Evolutionary conservation across 139 green algal genomes (phyloP), one percentile per base, ranked within the genome.

Genomic region (Micractinium conductrix): DNA sequence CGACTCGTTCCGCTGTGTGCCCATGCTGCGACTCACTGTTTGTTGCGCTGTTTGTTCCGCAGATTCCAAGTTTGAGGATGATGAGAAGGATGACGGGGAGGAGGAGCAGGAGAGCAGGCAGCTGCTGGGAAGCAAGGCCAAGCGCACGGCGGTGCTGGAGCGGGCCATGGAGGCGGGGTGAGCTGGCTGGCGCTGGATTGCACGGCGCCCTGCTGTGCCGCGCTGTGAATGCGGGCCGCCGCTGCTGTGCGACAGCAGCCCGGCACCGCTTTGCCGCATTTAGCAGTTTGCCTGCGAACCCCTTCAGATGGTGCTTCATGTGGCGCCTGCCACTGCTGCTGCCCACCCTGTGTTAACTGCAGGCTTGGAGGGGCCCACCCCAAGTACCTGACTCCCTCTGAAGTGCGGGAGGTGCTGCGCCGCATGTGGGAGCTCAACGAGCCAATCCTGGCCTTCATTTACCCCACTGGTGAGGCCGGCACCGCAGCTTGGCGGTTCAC

Each of bases 381-480:
- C 74, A 87, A 93, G 68, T 97, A 93, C 87, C 90, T 98, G 78
- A 94, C 92, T 0, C 90, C 93, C 16, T 78, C 88, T 48, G 94
- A 98, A 81, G 95, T 96, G 44, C 85, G 91, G 65, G 92, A 94
- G 63, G 83, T 96, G 63, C 69, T 98, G 80, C 76, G 83, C 58
- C 88, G 89, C 37, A 89, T 98, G 74, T 99, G 96, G 95, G 48
- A 44, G 19, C 79, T 88, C 28, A 94, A 98, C 89, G 85, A 70
- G 37, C 78, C 63, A 68, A 82, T 98, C 22, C 85, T 98, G 55
- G 69, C 70, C 21, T 90, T 93, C 70, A 89, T 98, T 22, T 98
- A 90, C 55, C 87, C 84, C 43, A 79, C 80, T 0, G 76, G 76
- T 82, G 74, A 48, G 74, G 0, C n/a, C n/a, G n/a, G n/a, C n/a